Evolutionary conservation across 2,329 filamentous ascomycete species (phyloP).

Genomic region (Gaeumannomyces sp.): DNA sequence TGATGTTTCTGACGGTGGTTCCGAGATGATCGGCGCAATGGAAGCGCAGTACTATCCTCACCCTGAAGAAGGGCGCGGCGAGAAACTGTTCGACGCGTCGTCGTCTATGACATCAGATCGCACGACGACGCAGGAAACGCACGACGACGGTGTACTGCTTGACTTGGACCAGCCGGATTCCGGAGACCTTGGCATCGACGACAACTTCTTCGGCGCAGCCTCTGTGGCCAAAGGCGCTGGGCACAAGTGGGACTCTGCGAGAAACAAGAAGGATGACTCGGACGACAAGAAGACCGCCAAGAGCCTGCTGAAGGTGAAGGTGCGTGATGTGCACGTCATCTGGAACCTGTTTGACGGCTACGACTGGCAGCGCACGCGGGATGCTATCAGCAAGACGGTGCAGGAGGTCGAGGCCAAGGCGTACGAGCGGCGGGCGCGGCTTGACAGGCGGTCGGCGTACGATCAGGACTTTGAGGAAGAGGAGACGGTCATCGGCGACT

Average conservation of each 20-base stretch:
- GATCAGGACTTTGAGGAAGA: constrained; percentile 67
- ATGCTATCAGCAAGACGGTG: constrained; percentile 81
- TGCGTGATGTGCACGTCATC: constrained; percentile 86
- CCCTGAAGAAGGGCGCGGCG: constrained; percentile 26
- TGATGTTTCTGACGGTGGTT: constrained; percentile 3
- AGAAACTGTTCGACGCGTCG: constrained; percentile 42
- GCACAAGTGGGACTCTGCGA: constrained; percentile 73
- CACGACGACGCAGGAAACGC: constrained; percentile 35
- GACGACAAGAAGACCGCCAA: constrained; percentile 44
- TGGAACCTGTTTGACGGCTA: constrained; percentile 99
- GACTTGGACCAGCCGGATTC: constrained; percentile 39
- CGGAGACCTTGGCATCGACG: constrained; percentile 63
- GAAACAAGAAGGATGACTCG: constrained; percentile 65
- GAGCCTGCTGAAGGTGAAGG: constrained; percentile 68
- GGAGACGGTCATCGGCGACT: constrained; percentile 85
- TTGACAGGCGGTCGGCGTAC: constrained; percentile 49
- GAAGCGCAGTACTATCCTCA: constrained; percentile 2
- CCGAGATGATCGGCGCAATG: background rate
- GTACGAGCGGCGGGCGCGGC: constrained; percentile 61
- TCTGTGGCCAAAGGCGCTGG: constrained; percentile 58
- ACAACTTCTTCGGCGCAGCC: constrained; percentile 67
- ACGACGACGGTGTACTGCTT: constrained; percentile 36
- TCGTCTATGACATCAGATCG: constrained; percentile 32
- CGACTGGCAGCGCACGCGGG: constrained; percentile 85
- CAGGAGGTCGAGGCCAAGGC: constrained; percentile 80